Conservation (phyloP, 2,329 filamentous ascomycete genomes). For the Podosphaera aphanis region DNA sequence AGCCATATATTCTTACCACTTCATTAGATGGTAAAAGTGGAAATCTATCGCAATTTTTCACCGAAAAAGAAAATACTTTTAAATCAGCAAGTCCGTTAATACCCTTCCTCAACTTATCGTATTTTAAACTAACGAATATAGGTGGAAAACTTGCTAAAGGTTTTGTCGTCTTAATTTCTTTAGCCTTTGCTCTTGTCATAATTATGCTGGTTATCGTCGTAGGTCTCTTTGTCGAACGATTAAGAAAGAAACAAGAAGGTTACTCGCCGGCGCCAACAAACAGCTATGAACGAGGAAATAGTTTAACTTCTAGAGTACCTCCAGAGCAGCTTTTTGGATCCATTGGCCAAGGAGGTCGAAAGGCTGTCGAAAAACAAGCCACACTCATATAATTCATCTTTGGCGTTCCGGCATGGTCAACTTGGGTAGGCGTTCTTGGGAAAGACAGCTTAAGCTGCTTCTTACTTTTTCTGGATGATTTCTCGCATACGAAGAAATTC, state of each 20-base stretch:
- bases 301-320: conserved; percentile 32
- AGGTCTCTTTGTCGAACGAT: conserved; percentile 51
- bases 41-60: conserved; percentile 61
- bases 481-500: not conserved
- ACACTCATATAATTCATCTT: conserved; percentile 10
- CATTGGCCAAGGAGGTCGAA: conserved; percentile 12
- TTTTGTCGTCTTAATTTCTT: conserved; percentile 57
- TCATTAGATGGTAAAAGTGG: conserved; percentile 40
- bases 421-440: not conserved
- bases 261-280: conserved; percentile 55
- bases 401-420: conserved; percentile 11
- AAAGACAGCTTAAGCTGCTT: not conserved
- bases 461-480: not conserved
- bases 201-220: conserved; percentile 56
- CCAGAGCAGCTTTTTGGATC: conserved; percentile 26
- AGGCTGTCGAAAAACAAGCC: conserved; percentile 12
- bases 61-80: conserved; percentile 61
- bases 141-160: conserved; percentile 42
- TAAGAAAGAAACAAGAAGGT: conserved; percentile 54
- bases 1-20: conserved; percentile 61
- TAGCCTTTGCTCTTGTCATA: conserved; percentile 54
- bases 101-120: not conserved
- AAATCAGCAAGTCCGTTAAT: conserved; percentile 30
- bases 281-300: conserved; percentile 34
- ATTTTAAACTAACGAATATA: conserved; percentile 14